Conservation (phyloP, 306 rosid genomes). For the Nissolia schottii region DNA sequence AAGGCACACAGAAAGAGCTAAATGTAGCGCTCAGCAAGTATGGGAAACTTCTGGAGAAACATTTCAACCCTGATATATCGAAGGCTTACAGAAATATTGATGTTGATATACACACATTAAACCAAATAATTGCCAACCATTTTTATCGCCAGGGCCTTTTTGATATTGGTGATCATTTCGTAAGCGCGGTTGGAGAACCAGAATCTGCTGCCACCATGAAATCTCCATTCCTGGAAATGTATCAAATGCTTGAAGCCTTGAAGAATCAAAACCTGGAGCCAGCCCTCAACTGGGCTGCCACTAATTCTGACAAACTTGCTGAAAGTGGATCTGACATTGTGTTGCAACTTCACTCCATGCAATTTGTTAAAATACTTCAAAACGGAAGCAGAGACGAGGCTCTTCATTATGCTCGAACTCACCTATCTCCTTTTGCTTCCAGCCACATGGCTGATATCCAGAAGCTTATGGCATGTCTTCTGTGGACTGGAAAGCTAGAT, state of each 20-base stretch:
- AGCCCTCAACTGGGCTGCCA: conserved; percentile 76
- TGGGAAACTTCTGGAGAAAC: conserved; percentile 72
- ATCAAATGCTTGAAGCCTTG: conserved; percentile 72
- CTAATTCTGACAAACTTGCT: conserved; percentile 56
- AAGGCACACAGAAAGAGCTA: conserved; percentile 74
- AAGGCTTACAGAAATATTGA: conserved; percentile 78
- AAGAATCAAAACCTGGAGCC: conserved; percentile 61
- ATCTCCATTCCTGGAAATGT: conserved; percentile 76
- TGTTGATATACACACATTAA: conserved; percentile 55
- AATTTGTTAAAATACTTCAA: conserved; percentile 59
- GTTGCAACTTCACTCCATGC: conserved; percentile 72
- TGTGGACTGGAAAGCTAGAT: conserved; percentile 83
- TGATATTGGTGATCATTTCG: conserved; percentile 73
- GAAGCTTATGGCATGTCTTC: conserved; percentile 72
- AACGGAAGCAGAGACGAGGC: conserved; percentile 60
- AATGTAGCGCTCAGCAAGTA: conserved; percentile 74
- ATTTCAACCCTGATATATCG: conserved; percentile 79
- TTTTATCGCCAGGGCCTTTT: conserved; percentile 80
- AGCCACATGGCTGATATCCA: conserved; percentile 61
- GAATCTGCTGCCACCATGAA: conserved; percentile 58
- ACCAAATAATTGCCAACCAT: conserved; percentile 75
- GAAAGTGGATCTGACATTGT: conserved; percentile 66
- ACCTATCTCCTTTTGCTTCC: conserved; percentile 59
- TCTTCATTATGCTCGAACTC: conserved; percentile 59
- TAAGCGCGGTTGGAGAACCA: conserved; percentile 52